Evolutionary conservation across 345 rosid species (phyloP), one percentile per base, ranked within the genome.

Genomic region (Salix brachista): DNA sequence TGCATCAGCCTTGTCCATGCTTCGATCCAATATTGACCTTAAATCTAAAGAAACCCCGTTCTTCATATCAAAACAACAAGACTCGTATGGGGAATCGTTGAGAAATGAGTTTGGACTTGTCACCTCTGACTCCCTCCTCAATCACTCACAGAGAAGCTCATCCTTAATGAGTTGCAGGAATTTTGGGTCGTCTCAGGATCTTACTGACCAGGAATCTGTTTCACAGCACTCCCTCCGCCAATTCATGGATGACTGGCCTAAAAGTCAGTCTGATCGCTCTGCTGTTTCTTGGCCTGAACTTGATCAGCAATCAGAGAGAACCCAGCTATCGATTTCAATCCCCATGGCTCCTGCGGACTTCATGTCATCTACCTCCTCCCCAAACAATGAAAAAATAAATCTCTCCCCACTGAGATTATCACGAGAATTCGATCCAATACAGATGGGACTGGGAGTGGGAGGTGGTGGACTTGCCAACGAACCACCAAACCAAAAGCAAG

Each of bases 241-340:
- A 67, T 90, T 91, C 85, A 89, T 87, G 84, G 89, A 90, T 9
- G 86, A 86, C 52, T 88, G 94, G 90, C 86, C 92, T 34, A 85
- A 78, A 77, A 74, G 52, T 68, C 85, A 85, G 62, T 77, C 87
- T 17, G 84, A 86, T 77, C 85, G 77, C 12, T 58, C 88, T 0
- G 56, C 81, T 32, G 61, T 84, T 48, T 84, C 89, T 17, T 89
- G 93, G 91, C 81, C 90, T 36, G 86, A 72, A 50, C 75, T 78
- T 39, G 85, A 85, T 78, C 66, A 70, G 74, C 90, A 87, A 28
- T 78, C 85, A 2, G 90, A 86, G 46, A 77, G 88, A 75, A 83
- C 92, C 58, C 94, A 93, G 78, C 88, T 92, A 48, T 90, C 91
- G 3, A 88, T 89, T 73, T 87, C 96, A 26, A 80, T 81, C 67